Conservation (phyloP, 208 protist genomes). For the Trypanosoma avium region DNA sequence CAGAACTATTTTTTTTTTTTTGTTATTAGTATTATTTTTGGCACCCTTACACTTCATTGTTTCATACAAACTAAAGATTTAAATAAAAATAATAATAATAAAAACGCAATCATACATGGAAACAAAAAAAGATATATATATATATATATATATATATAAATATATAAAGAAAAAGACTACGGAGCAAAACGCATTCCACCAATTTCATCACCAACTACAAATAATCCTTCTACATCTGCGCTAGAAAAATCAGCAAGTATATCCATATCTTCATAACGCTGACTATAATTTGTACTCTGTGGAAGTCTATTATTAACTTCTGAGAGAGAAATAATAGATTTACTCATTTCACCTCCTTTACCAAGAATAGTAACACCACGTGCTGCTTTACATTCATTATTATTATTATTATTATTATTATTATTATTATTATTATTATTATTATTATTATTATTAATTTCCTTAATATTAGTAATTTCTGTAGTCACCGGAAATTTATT, state of each 20-base stretch:
- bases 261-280: conserved; percentile 39
- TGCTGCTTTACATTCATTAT: no score
- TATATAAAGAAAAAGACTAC: neutral
- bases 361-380: conserved; percentile 13
- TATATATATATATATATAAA: neutral
- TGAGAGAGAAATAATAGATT: neutral
- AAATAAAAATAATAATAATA: no score
- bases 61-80: no score
- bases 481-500: neutral
- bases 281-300: neutral
- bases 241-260: conserved; percentile 30
- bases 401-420: no score
- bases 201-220: conserved; percentile 60
- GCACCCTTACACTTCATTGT: no score
- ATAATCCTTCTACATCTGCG: conserved; percentile 42
- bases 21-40: no score
- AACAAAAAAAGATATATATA: neutral
- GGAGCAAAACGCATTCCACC: conserved; percentile 49
- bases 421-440: no score
- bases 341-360: neutral
- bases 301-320: neutral
- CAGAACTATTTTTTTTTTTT: no score
- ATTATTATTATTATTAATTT: no score
- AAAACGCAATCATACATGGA: conserved; percentile 3
- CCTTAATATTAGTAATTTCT: no score